phyloP scores from a whole-genome alignment of 2,329 filamentous ascomycete genomes.

The Pseudocercospora macadamiae region DNA sequence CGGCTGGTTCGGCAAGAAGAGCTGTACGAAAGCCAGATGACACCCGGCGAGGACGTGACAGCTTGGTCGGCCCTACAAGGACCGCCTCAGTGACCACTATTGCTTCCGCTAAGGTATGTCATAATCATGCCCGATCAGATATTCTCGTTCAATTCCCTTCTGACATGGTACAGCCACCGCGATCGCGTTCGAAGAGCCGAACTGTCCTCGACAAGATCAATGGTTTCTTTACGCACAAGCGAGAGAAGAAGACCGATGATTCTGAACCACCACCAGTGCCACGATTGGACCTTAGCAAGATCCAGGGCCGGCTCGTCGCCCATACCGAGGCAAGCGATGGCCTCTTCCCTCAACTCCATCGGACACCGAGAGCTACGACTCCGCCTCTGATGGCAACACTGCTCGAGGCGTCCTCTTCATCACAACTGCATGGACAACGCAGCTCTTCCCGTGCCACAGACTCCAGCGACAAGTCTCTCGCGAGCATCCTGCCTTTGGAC shows the following conservation, averaged over 20 bases:
- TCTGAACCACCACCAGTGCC: neutral
- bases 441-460: conserved; percentile 1
- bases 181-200: conserved; percentile 34
- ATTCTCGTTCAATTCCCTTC: neutral
- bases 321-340: neutral
- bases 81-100: neutral
- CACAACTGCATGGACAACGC: neutral
- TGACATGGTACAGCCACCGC: conserved; percentile 12
- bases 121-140: neutral
- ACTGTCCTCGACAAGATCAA: conserved; percentile 35
- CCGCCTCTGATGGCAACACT: neutral
- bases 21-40: conserved; percentile 3
- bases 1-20: conserved; percentile 14
- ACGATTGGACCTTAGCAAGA: neutral
- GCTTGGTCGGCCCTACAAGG: neutral
- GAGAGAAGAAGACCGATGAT: conserved; percentile 27
- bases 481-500: neutral
- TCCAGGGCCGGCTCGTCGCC: neutral
- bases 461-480: conserved; percentile 3
- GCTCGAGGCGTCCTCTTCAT: neutral
- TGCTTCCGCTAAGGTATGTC: neutral
- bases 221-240: conserved; percentile 33
- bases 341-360: neutral
- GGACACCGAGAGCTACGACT: neutral
- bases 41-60: conserved; percentile 17